These are phyloP conservation scores for Rhododendron vialii DNA, from an alignment of 148 eudicot species.

Conservation along the genomic window DNA sequence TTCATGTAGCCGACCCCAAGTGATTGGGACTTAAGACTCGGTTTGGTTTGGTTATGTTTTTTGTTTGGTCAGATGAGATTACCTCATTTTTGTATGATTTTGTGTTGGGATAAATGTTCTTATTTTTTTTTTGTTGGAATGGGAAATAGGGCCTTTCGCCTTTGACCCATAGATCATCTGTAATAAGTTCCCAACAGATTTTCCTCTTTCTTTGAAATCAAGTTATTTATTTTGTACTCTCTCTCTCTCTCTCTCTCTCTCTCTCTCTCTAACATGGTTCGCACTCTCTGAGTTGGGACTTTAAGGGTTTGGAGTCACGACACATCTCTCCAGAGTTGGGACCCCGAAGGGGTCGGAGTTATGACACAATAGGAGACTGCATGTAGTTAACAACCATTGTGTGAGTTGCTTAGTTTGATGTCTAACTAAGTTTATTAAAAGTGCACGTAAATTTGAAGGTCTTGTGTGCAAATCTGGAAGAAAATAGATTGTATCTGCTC, in stretches of 20 bases:
- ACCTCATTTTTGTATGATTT: background rate
- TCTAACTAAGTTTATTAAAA: background rate
- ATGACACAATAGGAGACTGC: background rate
- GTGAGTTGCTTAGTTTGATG: background rate
- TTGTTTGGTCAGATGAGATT: background rate
- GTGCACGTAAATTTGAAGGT: background rate
- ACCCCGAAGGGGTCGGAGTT: no score
- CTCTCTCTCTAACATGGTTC: no score
- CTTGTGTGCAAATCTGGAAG: background rate
- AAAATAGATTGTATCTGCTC: background rate
- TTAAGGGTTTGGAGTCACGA: no score
- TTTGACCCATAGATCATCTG: no score
- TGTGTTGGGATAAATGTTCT: background rate
- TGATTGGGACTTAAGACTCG: no score
- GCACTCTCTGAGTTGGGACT: no score
- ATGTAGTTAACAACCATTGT: background rate
- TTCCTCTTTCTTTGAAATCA: no score
- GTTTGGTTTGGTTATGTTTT: no score
- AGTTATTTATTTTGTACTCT: no score
- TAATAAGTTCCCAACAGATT: no score
- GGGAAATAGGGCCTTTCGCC: background rate
- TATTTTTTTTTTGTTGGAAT: background rate
- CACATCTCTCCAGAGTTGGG: background rate
- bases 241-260: conserved; percentile 1
- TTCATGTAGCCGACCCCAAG: no score